Evolutionary conservation across 176 grass and related monocot species (phyloP), one percentile per base, ranked within the genome.

Genomic region (Tillandsia leiboldiana): DNA sequence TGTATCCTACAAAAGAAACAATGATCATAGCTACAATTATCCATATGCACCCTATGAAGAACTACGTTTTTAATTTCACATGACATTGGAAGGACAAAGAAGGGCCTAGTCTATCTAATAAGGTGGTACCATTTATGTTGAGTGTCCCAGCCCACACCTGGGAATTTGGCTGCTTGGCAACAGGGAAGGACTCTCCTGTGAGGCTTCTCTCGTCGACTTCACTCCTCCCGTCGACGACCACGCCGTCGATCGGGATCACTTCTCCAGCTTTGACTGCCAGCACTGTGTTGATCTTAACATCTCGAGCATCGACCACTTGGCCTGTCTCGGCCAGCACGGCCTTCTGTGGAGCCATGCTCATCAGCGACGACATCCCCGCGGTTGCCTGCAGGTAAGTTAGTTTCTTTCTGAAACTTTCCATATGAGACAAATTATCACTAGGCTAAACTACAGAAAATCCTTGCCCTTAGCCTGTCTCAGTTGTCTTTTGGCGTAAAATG

Each of bases 281-380:
- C 47, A 88, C 10, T 24, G 86, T 99, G 64, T 82, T 72, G 63
- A 91, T 62, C 64, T 84, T 88, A 66, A 94, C 90, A 75, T 94
- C 90, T 78, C 81, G 84, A 11, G 77, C 83, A 54, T 91, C 78
- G 9, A 99, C 78, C 0, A 77, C 72, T 54, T 90, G 54, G 42
- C 90, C 84, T 0, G 87, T 91, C 63, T 90, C 95, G 20, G 87
- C 95, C 53, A 99, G 50, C 62, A 94, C 53, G 51, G 90, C 95
- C 70, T 90, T 99, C 50, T 99, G 90, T 51, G 95, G 95, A 51
- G 95, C 64, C 87, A 93, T 88, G 70, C 85, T 94, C 90, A 99
- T 84, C 12, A 99, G 75, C 1, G 82, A 73, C 2, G 95, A 93
- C 95, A 99, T 99, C 70, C 87, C 95, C 51, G 72, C 90, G 17